Percentiles rank a stretch among this genome's conserved stretches.
These are phyloP conservation scores for Macrophomina pseudophaseolina DNA, from an alignment of 2,329 filamentous ascomycete species.

Conservation along the genomic window DNA sequence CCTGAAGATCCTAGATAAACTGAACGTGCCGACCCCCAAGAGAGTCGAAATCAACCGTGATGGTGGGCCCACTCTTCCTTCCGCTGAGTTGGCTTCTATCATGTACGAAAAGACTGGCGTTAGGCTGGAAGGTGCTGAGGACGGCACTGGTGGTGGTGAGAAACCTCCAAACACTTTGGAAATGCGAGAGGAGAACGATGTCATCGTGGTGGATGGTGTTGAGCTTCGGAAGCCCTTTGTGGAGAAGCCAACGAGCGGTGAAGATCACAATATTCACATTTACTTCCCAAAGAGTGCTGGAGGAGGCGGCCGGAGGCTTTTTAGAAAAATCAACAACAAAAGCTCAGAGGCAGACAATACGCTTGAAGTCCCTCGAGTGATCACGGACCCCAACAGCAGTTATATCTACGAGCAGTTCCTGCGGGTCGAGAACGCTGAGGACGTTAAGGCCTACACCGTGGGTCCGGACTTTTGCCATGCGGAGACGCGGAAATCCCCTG, in stretches of 20 bases:
- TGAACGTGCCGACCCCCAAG: conserved; percentile 86
- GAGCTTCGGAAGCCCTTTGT: conserved; percentile 91
- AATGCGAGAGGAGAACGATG: conserved; percentile 87
- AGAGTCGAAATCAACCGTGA: conserved; percentile 91
- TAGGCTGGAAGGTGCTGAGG: conserved; percentile 70
- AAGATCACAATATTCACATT: conserved; percentile 98
- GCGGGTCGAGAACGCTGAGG: conserved; percentile 93
- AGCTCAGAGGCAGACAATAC: conserved; percentile 91
- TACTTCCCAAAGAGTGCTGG: conserved; percentile 89
- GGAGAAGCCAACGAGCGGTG: conserved; percentile 96
- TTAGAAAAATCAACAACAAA: conserved; percentile 98
- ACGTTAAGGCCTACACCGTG: conserved; percentile 98
- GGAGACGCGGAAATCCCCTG: conserved; percentile 94
- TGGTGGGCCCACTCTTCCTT: conserved; percentile 81
- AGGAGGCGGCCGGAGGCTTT: conserved; percentile 88
- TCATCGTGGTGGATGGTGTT: conserved; percentile 83
- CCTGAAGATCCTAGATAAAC: conserved; percentile 82
- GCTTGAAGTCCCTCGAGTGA: conserved; percentile 75
- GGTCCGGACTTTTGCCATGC: conserved; percentile 92
- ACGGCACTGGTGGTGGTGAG: conserved; percentile 66
- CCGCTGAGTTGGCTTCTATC: conserved; percentile 78
- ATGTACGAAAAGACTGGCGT: conserved; percentile 83
- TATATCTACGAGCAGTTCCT: conserved; percentile 98
- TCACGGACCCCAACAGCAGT: conserved; percentile 79
- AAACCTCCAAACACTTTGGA: conserved; percentile 71